Evolutionary conservation across 352 stramenopile genomes (phyloP), one percentile per base, ranked within the genome.

Genomic region (Globisporangium sylvaticum): DNA sequence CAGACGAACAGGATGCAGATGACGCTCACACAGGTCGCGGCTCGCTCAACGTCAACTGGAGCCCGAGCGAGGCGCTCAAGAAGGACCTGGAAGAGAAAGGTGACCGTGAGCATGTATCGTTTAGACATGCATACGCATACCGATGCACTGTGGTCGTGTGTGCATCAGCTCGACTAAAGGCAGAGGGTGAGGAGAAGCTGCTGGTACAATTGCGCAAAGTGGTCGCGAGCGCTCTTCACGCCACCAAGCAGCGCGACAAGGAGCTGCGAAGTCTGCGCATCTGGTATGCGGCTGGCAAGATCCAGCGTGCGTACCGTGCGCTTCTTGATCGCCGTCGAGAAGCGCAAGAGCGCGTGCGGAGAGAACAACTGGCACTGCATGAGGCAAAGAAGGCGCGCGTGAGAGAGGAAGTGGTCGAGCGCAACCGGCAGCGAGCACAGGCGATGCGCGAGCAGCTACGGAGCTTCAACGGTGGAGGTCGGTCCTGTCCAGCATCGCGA

Each of bases 21-120:
- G 39, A 39, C 10, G 31, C 24, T n/a, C 39, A 22, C 5, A 1
- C 15, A 8, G 39, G 15, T 48, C 22, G 58, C 3, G 67, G 70
- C 29, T 64, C 74, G 32, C 88, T 89, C 65, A 78, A 50, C 20
- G 73, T 89, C 18, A 79, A 84, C 52, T 89, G 79, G 79, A 87
- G 78, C 56, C 83, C 79, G 3, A 84, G 68, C 27, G 81, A 83
- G 29, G 75, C 77, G 10, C 69, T 90, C 22, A 59, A 84, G 34
- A 76, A 77, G 56, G 78, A 88, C 31, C 52, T 87, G 31, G 65
- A 74, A 58, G 67, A 67, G 32, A 81, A 87, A 74, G 79, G 77
- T 86, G 18, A n/a, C n/a, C n/a, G n/a, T n/a, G n/a, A n/a, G n/a
- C n/a, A n/a, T n/a, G n/a, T n/a, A n/a, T n/a, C n/a, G n/a, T n/a